A percentile compares a stretch with the other conserved stretches of the same genome.
phyloP scores from a whole-genome alignment of 805 yeast genomes.

The Pichia deserticola region DNA sequence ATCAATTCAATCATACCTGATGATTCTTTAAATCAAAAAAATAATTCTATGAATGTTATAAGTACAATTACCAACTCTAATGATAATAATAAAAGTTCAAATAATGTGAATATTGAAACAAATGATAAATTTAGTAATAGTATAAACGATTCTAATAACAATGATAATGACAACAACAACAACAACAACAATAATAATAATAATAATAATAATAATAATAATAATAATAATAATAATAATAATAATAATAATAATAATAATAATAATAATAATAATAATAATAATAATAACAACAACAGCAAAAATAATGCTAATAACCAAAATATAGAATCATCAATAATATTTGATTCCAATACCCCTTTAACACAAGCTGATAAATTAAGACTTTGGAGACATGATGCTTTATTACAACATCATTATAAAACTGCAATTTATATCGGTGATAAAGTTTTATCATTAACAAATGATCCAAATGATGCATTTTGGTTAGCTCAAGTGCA shows the following conservation, averaged over 20 bases:
- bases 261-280: background rate
- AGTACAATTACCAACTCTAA: too few species aligned
- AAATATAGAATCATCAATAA: constrained; percentile 6
- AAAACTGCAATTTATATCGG: constrained; percentile 86
- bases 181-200: background rate
- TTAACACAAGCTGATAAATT: constrained; percentile 77
- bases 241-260: background rate
- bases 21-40: background rate
- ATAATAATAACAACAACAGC: background rate
- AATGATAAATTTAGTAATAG: background rate
- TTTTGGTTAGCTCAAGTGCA: constrained; percentile 94
- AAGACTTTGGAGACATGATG: constrained; percentile 89
- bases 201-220: too few species aligned
- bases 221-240: background rate
- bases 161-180: background rate
- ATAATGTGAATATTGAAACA: too few species aligned
- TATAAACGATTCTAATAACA: background rate
- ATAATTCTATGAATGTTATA: background rate
- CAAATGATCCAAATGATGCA: constrained; percentile 87
- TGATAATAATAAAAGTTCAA: too few species aligned
- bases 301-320: background rate
- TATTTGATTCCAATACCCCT: constrained; percentile 31
- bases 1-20: background rate
- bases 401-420: constrained; percentile 86
- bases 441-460: constrained; percentile 77